phyloP scores from a whole-genome alignment of 2,329 filamentous ascomycete species.

The Aspergillus pseudoglaucus region DNA sequence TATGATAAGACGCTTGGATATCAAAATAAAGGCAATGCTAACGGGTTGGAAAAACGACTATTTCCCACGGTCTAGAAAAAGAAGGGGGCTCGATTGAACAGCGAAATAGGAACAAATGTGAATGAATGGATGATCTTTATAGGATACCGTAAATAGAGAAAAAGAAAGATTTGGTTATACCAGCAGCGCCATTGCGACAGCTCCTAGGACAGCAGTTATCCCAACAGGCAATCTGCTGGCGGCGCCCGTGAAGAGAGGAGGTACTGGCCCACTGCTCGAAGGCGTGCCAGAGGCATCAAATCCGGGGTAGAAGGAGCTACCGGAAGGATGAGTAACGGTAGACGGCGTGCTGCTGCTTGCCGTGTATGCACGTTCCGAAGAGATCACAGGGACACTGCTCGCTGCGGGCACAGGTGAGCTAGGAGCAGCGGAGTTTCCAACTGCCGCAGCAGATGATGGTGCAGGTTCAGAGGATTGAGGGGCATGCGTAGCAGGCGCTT shows the following conservation, averaged over 20 bases:
- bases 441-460: background rate
- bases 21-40: too few species aligned
- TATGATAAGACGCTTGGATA: too few species aligned
- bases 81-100: too few species aligned
- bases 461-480: background rate
- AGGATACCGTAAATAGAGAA: too few species aligned
- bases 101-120: too few species aligned
- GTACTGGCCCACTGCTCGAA: constrained; percentile 4
- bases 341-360: background rate
- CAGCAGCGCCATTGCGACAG: background rate
- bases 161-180: background rate
- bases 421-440: background rate
- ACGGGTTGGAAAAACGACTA: too few species aligned
- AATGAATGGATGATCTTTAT: too few species aligned
- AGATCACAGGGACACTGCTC: background rate
- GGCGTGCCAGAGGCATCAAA: constrained; percentile 2
- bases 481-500: background rate
- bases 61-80: too few species aligned
- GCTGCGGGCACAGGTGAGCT: background rate
- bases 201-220: background rate
- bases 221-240: constrained; percentile 14
- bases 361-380: background rate
- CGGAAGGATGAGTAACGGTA: background rate
- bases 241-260: constrained; percentile 19
- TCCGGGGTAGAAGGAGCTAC: too few species aligned